Base-by-base conservation (phyloP, 805 yeast genomes). In the Yarrowia sp. region DNA sequence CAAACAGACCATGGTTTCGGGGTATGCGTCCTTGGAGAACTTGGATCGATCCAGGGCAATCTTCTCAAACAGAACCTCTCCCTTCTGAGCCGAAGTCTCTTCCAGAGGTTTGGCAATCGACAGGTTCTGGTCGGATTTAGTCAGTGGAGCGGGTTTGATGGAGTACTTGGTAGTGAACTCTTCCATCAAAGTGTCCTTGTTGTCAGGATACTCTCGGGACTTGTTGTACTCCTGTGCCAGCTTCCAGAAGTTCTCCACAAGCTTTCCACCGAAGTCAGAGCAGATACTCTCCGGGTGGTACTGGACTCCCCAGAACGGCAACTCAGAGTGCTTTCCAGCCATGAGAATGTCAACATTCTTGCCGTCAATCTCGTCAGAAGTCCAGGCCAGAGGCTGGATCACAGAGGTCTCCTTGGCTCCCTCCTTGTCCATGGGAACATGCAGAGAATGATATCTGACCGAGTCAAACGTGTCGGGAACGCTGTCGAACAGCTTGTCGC, bases 261-360 rank as follows among this genome's bases (percentile, higher is more conserved):
- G 76, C 11, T 76, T 73, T 1, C 75, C 82, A 1, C 99, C 99
- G 58, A 79, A 73, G 14, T 82, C 80, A 0, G 98, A 92, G 73
- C 97, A 91, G 48, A 94, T 86, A 1, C 97, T 92, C 75, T 95
- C 99, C 0, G 99, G 99, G 75, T 95, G 99, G 75, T 93, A 96
- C 75, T 95, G 99, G 2, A 95, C 98, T 0, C 97, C 99, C 76
- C 82, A 94, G 80, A 89, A 90, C 0, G 98, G 98, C 22, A 79
- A 78, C 0, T 45, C 19, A 0, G 61, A 72, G 74, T 91, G 93
- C 74, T 80, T 84, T 0, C 84, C 95, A 0, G 97, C 97, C 99
- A 95, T 95, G 40, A 91, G 75, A 5, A 89, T 79, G 48, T 75
- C 74, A 2, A 19, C 36, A 8, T 26, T 50, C 9, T n/a, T 7